Evolutionary conservation across 164 flowering plant species (phyloP).

Genomic region (Amborella trichopoda): DNA sequence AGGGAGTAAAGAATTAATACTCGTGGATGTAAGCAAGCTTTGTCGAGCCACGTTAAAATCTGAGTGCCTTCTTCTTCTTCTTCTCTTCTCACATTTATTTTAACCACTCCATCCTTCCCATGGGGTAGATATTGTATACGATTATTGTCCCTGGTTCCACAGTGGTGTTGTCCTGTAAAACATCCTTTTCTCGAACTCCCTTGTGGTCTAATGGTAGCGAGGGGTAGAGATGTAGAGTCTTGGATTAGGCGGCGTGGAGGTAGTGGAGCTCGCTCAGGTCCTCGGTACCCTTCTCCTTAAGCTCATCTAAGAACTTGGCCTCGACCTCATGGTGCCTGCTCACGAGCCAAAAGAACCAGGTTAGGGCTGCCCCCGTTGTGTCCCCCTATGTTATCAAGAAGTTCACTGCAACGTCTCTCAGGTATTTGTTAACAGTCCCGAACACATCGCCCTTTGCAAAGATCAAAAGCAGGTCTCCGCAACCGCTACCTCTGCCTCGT

Average conservation of each 20-base stretch:
- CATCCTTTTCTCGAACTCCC: conserved; percentile 9
- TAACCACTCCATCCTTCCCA: conserved; percentile 31
- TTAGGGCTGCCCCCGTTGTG: conserved; percentile 31
- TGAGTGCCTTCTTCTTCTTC: no score
- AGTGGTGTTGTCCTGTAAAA: conserved; percentile 29
- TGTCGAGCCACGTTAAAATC: no score
- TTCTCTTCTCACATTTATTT: no score
- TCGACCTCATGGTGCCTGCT: conserved; percentile 24
- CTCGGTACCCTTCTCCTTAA: conserved; percentile 2
- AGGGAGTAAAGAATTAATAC: no score
- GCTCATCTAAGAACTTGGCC: conserved; percentile 28
- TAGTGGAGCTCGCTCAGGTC: conserved; percentile 21
- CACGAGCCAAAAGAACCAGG: conserved; percentile 50
- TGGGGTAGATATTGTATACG: conserved; percentile 18
- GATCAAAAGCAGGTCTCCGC: no score
- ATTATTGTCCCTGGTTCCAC: conserved; percentile 13
- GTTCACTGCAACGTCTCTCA: conserved; percentile 32
- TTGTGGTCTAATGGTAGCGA: conserved; percentile 26
- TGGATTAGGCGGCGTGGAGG: conserved; percentile 33
- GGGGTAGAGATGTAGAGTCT: conserved; percentile 29
- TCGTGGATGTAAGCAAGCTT: no score
- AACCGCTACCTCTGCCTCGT: no score
- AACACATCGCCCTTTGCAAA: no score
- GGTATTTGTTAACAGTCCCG: conserved; percentile 19
- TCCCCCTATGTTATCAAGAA: conserved; percentile 44